Evolutionary conservation across 371 early-diverging fungal genomes (phyloP), one percentile per base, ranked within the genome.

Genomic region (Circinella minor): DNA sequence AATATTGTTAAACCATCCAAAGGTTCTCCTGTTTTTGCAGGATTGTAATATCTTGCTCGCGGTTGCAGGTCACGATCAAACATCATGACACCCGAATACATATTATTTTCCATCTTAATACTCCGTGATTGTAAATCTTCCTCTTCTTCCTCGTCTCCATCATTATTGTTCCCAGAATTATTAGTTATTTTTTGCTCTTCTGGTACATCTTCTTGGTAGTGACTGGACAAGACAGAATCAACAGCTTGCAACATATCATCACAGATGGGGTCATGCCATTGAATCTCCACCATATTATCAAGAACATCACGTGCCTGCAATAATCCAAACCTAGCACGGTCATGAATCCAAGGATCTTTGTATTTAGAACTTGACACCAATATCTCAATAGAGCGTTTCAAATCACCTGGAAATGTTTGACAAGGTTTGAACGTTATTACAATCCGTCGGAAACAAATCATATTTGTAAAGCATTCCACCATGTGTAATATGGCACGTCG

Each of bases 191-290:
- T n/a, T 8, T 51, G 8, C n/a, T 51, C 51, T 51, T 51, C 51
- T 51, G 43, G 43, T 11, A 43, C 11, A 11, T 9, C 43, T 43
- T 43, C 43, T 43, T 54, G 54, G 9, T 18, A 18, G 6, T 57
- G 57, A 10, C 27, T 51, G 17, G 66, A 68, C 15, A 77, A 67
- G 1, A 71, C 63, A 0, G 54, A 36, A n/a, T 70, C 75, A 36
- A 78, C 73, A 43, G 71, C 70, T 13, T 62, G n/a, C 4, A 73
- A 57, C 63, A 74, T 68, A 2, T 18, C 59, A 4, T 66, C 65
- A 57, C 78, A 78, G 38, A 77, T 72, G 37, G 69, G 66, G 20
- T 77, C 78, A 57, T 75, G 61, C 78, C 78, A 78, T 8, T 67
- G 46, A 5, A 74, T 67, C 65, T 78, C 78, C 4, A 73, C 71